Evolutionary conservation across 106 monocot species (phyloP), one percentile per base, ranked within the genome.

Genomic region (Allium sativum): DNA sequence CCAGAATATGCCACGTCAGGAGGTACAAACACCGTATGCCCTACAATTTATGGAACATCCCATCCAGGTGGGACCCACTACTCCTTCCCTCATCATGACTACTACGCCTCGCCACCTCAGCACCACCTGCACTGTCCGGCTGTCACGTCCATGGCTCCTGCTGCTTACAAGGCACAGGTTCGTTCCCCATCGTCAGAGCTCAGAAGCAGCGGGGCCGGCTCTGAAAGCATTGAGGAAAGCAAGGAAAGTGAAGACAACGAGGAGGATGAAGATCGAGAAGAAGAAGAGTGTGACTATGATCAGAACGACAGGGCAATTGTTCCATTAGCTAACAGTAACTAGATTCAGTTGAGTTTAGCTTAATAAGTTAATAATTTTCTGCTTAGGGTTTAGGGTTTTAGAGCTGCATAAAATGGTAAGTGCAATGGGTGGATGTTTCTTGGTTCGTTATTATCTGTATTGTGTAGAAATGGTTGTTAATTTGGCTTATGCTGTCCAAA

Each of bases 1-100:
- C 86, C 80, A 2, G 94, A 94, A 52, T 94, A 86, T 56, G 86
- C 88, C 12, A 65, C 83, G 21, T 81, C 84, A 8, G 53, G 68
- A 1, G 68, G 55, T 0, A 31, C 31, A 5, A 31, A 31, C 5
- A 79, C 65, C 0, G 81, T 55, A 0, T 67, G 54, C 13, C 59
- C 70, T 6, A 56, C 77, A 14, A 71, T 84, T 59, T 81, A 86
- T 61, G 75, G 80, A 4, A 31, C 31, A 31, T 70, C 78, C 11
- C 67, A 66, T 42, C 82, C 81, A 12, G 55, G 74, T 31, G 70
- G 69, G 40, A n/a, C 62, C 56, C 77, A 79, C 41, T 72, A 69
- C 48, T 4, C 61, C 44, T 53, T 51, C 17, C 61, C 80, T 13
- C 89, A 93, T 68, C 88, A 93, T 67, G 91, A 86, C 12, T 84